Evolutionary conservation across 1,139 yeast species (phyloP).

Genomic region (Scheffersomyces lignicola): DNA sequence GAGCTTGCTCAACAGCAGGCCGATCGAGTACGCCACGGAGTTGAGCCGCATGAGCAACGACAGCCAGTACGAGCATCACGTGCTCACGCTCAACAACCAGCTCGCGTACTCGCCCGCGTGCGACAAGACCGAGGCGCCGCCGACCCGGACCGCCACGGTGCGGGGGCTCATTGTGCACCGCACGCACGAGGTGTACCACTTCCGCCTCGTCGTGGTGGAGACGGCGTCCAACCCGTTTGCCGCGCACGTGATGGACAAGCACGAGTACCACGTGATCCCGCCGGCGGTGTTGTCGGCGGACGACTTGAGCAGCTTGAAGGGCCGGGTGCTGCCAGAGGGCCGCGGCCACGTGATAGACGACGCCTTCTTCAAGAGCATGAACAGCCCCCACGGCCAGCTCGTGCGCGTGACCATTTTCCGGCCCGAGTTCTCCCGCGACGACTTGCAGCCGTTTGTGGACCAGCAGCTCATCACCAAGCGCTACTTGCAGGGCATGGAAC

Average conservation of each 20-base stretch:
- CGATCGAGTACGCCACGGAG: constrained; percentile 36
- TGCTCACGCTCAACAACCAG: constrained; percentile 34
- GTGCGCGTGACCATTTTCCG: constrained; percentile 34
- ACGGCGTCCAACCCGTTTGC: constrained; percentile 23
- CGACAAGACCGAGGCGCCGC: constrained; percentile 20
- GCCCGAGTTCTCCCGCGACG: constrained; percentile 28
- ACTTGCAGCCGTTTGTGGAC: constrained; percentile 29
- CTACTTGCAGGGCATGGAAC: constrained; percentile 30
- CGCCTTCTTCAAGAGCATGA: constrained; percentile 32
- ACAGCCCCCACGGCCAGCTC: constrained; percentile 26
- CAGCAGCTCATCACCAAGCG: constrained; percentile 26
- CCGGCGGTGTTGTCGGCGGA: constrained; percentile 22
- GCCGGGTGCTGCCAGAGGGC: constrained; percentile 9
- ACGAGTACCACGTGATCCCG: constrained; percentile 38
- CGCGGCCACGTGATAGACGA: constrained; percentile 41
- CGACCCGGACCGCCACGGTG: constrained; percentile 25
- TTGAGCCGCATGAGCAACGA: constrained; percentile 20
- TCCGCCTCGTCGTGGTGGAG: constrained; percentile 32
- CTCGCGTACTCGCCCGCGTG: constrained; percentile 32
- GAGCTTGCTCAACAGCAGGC: constrained; percentile 30
- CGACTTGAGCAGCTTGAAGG: constrained; percentile 22
- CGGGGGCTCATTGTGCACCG: constrained; percentile 32
- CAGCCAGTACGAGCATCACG: constrained; percentile 15
- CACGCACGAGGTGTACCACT: constrained; percentile 26
- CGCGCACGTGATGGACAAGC: constrained; percentile 23